Conservation (phyloP, 129 eudicot species). For the Daucus carota region DNA sequence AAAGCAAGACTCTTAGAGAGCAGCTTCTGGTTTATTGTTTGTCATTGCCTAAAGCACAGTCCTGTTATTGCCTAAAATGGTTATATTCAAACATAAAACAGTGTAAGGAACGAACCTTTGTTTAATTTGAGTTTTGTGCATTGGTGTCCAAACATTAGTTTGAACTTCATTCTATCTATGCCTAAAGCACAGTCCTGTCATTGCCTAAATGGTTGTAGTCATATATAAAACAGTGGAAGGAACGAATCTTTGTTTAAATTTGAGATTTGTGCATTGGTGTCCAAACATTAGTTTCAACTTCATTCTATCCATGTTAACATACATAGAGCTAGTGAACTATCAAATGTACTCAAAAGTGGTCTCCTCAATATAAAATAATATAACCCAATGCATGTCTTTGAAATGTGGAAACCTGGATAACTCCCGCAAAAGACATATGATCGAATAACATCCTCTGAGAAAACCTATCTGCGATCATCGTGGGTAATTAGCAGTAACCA, state of each 20-base stretch:
- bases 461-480: no score
- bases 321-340: background rate
- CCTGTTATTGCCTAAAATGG: background rate
- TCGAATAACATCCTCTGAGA: background rate
- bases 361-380: background rate
- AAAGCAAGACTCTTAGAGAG: background rate
- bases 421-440: background rate
- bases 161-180: background rate
- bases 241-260: background rate
- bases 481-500: background rate
- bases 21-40: background rate
- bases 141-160: background rate
- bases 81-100: no score
- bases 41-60: background rate
- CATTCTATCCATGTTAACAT: background rate
- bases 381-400: background rate
- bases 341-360: background rate
- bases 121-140: background rate
- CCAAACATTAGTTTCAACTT: background rate
- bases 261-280: background rate
- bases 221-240: background rate
- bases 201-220: background rate
- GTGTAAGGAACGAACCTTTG: background rate
- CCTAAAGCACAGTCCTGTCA: background rate
- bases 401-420: background rate